Percentiles rank a stretch among this genome's conserved stretches.
Conservation (phyloP, 345 rosid genomes). For the Eucalyptus brandiana region DNA sequence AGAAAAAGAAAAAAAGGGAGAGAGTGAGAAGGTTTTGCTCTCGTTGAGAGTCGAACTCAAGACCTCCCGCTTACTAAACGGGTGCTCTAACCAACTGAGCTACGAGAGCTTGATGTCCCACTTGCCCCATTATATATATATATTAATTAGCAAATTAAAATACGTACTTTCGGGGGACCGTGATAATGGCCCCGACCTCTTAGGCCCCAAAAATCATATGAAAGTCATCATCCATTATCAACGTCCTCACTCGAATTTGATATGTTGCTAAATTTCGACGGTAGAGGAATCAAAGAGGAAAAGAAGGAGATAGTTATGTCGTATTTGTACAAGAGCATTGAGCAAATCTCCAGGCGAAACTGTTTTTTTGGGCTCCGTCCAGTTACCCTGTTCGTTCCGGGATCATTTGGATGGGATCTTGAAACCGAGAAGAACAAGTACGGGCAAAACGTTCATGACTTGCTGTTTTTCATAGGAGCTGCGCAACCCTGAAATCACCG, state of each 20-base stretch:
- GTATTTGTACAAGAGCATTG: not conserved
- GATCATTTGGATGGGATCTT: not conserved
- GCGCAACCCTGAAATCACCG: not conserved
- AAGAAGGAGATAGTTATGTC: not conserved
- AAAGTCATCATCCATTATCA: not conserved
- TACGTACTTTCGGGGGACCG: not conserved
- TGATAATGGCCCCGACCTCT: not conserved
- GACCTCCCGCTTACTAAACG: constrained; percentile 98
- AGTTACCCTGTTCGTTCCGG: not conserved
- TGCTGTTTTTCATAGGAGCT: not conserved
- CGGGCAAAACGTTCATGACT: not conserved
- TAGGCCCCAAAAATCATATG: not conserved
- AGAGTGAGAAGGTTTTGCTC: constrained; percentile 9
- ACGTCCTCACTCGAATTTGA: not conserved
- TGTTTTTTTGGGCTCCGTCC: not conserved
- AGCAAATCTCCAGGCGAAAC: not conserved
- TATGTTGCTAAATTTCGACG: not conserved
- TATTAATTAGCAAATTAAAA: rapidly evolving
- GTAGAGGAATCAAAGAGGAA: not conserved
- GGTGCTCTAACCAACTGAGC: constrained; percentile 99
- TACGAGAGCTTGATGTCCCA: constrained; percentile 36
- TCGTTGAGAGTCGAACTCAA: constrained; percentile 95
- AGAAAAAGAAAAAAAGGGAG: rapidly evolving
- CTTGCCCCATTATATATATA: too few species aligned
- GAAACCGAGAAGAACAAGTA: not conserved